Percentiles rank a stretch among this genome's conserved stretches.
phyloP scores from a whole-genome alignment of 2,329 filamentous ascomycete species.

The Neofusicoccum sp. region DNA sequence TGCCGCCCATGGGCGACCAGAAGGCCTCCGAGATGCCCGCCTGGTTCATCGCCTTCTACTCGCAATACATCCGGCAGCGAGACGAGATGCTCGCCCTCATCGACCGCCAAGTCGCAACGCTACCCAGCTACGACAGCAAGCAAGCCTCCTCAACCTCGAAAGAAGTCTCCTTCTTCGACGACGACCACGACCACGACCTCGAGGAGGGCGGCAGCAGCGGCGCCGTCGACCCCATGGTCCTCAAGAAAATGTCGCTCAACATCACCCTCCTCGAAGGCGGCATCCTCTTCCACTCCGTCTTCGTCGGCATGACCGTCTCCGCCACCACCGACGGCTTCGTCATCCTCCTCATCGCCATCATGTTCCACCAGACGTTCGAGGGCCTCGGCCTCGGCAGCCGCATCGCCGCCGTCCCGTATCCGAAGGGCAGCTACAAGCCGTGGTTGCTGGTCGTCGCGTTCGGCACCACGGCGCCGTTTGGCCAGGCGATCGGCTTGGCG shows the following conservation, averaged over 20 bases:
- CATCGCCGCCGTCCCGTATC: conserved; percentile 70
- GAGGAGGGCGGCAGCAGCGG: conserved; percentile 12
- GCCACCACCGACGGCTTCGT: conserved; percentile 66
- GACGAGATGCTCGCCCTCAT: conserved; percentile 59
- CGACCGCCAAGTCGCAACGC: conserved; percentile 35
- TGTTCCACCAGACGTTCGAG: conserved; percentile 80
- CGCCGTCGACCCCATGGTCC: conserved; percentile 39
- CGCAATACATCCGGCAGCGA: conserved; percentile 61
- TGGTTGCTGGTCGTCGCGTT: conserved; percentile 79
- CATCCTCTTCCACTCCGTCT: conserved; percentile 76
- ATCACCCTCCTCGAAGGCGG: conserved; percentile 65
- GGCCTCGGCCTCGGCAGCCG: conserved; percentile 81
- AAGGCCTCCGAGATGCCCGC: conserved; percentile 53
- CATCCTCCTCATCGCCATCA: conserved; percentile 65
- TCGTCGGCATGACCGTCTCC: conserved; percentile 70
- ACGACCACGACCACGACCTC: conserved; percentile 32
- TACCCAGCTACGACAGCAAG: conserved; percentile 34
- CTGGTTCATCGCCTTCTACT: conserved; percentile 63
- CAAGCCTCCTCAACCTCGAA: conserved; percentile 24
- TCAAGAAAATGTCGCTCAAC: conserved; percentile 37
- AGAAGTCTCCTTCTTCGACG: conserved; percentile 35
- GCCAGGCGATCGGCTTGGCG: conserved; percentile 76
- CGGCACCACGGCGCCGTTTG: conserved; percentile 69
- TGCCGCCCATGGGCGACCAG: conserved; percentile 26
- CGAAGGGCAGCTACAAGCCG: conserved; percentile 33